Evolutionary conservation across 2,329 filamentous ascomycete species (phyloP), one percentile per base, ranked within the genome.

Genomic region (Fusarium sp.): DNA sequence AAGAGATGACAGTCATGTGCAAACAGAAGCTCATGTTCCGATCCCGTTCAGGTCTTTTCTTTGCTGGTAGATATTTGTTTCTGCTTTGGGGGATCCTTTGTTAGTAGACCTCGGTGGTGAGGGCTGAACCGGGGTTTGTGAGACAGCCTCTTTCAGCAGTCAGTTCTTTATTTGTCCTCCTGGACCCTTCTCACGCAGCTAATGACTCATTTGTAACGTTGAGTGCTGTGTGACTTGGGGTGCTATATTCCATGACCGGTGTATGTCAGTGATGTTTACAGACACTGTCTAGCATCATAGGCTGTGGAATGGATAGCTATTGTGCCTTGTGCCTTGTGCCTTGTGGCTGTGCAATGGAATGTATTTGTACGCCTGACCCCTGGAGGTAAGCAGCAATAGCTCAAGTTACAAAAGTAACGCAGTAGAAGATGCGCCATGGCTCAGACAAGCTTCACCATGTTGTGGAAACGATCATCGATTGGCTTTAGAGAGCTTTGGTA

Each of bases 131-230:
- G 15, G 61, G 62, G 22, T 62, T 44, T 53, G 24, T 41, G 13
- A 35, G 14, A 53, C 39, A 30, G 32, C 48, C n/a, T 48, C 57
- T 57, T 24, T 33, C 33, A 17, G 33, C 35, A 26, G 30, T 30
- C 30, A 20, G 32, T 43, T 41, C 37, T 43, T 45, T 50, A 30
- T 60, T 32, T 52, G 30, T 30, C 19, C 45, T 41, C 49, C 28
- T 44, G 40, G 30, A 50, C 17, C 15, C 11, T 44, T 59, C 44
- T 37, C 52, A 52, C 30, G 45, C 41, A 10, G 22, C 41, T 33
- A n/a, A 30, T 48, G 43, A 47, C 22, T 30, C 50, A 19, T 28
- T 20, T 62, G 65, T 50, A 68, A 68, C 60, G 40, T 62, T 62
- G 40, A 62, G 50, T 56, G 39, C 35, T 46, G 37, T 57, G 50